phyloP scores from a whole-genome alignment of 805 yeast genomes.

The Candida coleopterorum region DNA sequence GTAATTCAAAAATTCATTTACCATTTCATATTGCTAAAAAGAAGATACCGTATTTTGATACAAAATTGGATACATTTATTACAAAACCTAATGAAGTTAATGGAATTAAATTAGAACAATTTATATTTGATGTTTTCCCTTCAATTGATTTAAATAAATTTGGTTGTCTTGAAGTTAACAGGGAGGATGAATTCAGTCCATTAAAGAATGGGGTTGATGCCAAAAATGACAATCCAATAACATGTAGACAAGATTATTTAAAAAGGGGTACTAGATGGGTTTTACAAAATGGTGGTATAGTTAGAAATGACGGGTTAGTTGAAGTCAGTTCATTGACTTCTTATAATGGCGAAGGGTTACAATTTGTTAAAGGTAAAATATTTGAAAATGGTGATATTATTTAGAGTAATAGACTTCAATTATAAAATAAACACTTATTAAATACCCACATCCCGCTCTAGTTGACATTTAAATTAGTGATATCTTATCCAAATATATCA shows the following conservation, averaged over 20 bases:
- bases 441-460: no score
- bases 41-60: constrained; percentile 65
- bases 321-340: constrained; percentile 78
- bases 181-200: constrained; percentile 86
- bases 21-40: constrained; percentile 96
- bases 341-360: constrained; percentile 72
- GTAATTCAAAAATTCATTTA: constrained; percentile 50
- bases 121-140: constrained; percentile 94
- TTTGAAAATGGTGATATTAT: constrained; percentile 30
- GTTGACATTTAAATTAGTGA: no score
- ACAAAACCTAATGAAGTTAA: constrained; percentile 71
- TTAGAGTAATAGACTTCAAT: no score
- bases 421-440: no score
- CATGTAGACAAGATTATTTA: constrained; percentile 65
- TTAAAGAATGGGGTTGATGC: constrained; percentile 86
- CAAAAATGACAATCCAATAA: constrained; percentile 77
- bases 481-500: no score
- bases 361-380: constrained; percentile 45
- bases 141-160: constrained; percentile 64
- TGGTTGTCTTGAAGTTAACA: constrained; percentile 88
- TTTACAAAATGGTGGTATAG: constrained; percentile 58
- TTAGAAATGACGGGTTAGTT: constrained; percentile 45
- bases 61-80: constrained; percentile 35
- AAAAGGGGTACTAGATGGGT: constrained; percentile 74
- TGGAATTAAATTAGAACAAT: constrained; percentile 94